A percentile compares a stretch with the other conserved stretches of the same genome.
Conservation (phyloP, 306 rosid genomes). For the Castanospermum australe region DNA sequence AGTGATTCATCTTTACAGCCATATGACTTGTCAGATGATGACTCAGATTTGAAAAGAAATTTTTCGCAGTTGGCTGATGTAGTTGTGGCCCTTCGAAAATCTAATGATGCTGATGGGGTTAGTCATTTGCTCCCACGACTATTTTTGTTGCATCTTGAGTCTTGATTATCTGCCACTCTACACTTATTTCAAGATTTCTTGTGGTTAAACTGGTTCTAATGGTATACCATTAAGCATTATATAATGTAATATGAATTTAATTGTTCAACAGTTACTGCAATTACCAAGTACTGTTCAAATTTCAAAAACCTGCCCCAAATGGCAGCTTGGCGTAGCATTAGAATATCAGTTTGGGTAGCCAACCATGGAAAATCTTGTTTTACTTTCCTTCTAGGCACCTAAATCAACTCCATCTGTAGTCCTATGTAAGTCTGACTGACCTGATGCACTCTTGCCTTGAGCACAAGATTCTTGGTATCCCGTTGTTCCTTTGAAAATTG, state of each 20-base stretch:
- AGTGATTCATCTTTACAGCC: slow-evolving; percentile 87
- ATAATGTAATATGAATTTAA: not conserved
- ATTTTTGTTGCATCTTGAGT: slow-evolving; percentile 20
- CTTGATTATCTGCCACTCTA: slow-evolving; percentile 28
- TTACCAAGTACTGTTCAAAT: slow-evolving; percentile 16
- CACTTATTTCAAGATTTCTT: slow-evolving; percentile 11
- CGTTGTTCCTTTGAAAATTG: slow-evolving; percentile 3
- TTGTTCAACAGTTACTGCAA: slow-evolving; percentile 14
- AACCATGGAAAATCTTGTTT: not conserved
- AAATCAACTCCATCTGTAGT: not conserved
- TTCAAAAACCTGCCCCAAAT: not conserved
- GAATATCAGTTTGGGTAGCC: not conserved
- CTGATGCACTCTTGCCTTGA: slow-evolving; percentile 16
- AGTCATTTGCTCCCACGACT: slow-evolving; percentile 38
- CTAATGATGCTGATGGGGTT: slow-evolving; percentile 93
- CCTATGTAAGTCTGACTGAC: not conserved
- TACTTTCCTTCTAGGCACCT: not conserved
- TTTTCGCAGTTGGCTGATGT: slow-evolving; percentile 84
- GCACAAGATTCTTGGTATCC: not conserved
- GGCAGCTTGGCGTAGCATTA: not conserved
- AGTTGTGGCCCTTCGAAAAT: slow-evolving; percentile 80
- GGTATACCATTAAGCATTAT: not conserved
- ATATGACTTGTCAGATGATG: slow-evolving; percentile 86
- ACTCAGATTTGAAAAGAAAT: slow-evolving; percentile 76
- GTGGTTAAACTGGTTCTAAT: not conserved